Evolutionary conservation across 1,139 yeast species (phyloP), one percentile per base, ranked within the genome.

Genomic region (Arxiozyma bovina): DNA sequence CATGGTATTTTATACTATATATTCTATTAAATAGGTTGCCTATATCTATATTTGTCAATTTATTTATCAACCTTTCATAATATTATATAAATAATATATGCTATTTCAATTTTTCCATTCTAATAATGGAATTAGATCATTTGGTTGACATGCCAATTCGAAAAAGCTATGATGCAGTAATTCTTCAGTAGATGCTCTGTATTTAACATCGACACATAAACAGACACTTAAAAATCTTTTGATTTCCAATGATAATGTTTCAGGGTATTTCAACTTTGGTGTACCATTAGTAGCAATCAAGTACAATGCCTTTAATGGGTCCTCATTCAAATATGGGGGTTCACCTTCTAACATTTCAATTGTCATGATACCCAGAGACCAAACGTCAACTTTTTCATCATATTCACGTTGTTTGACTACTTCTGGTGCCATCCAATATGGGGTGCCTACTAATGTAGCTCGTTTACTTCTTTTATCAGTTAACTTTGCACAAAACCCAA

Each of bases 361-460:
- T 1, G 96, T 87, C 98, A 93, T 94, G 62, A 93, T 93, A 60
- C 99, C 99, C 59, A 93, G 75, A 3, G 96, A 89, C 99, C 99
- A 93, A 44, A 94, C 94, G 71, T 93, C 99, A 23, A 93, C 97
- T 70, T 93, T 93, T 62, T 88, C 96, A 63, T 91, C 99, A 66
- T 93, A 93, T 66, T 90, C 96, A 71, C 90, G 89, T 65, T 91
- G 97, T 71, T 90, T 88, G 53, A 93, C 97, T 51, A 93, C 98
- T 73, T 93, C 99, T 3, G 99, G 99, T 0, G 99, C 99, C 99
- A 93, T 93, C 99, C 99, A 93, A 70, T 93, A 93, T 15, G 99
- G 99, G 0, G 99, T 93, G 44, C 99, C 99, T 5, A 91, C 99
- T 97, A 93, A 90, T 0, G 99, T 93, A 11, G 97, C 97, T 60